Evolutionary conservation across 768 basidiomycete species (phyloP), one percentile per base, ranked within the genome.

Genomic region (Psilocybe tampanensis): DNA sequence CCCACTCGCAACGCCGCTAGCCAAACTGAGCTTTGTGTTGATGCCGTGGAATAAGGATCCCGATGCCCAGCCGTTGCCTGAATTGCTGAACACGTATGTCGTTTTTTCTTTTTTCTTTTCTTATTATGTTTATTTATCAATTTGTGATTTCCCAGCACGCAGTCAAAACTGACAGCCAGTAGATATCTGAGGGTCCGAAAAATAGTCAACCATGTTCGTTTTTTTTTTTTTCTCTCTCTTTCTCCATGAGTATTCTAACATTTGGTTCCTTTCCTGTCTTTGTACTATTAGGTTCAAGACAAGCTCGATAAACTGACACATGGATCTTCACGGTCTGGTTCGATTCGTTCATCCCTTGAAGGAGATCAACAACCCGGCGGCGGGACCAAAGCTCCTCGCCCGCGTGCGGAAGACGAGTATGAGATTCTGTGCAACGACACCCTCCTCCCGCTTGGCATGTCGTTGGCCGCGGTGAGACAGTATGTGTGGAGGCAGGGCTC

Each of bases 381-480:
- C n/a, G n/a, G 57, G 58, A 7, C 55, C 21, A 59, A 44, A 51
- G 42, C 61, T 19, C 34, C 64, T 21, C 59, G 63, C 36, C 55
- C 63, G 18, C 72, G 68, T n/a, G 72, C 58, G 75, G 92, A 94
- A 62, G 89, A 94, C 22, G 65, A 81, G 24, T 89, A 92, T 68
- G 95, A 98, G 73, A 85, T 98, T 43, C 69, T 97, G 23, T 97
- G 95, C 72, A 93, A 92, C 62, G 90, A 93, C 59, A 76, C 81
- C n/a, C 75, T 91, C 15, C 77, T 98, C 32, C 90, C 95, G 21
- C 76, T 90, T 23, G 86, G 88, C 61, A 94, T 96, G 86, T 95
- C 92, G 5, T 80, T 99, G 33, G 95, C 92, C 3, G 90, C 90
- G 17, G 88, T 95, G 56, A 86, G 93, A 58, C 94, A 95, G 70